Percentiles rank a stretch among this genome's conserved stretches.
These are phyloP conservation scores for Penicillium paxilli DNA, from an alignment of 495 filamentous ascomycete genomes.

Conservation along the genomic window DNA sequence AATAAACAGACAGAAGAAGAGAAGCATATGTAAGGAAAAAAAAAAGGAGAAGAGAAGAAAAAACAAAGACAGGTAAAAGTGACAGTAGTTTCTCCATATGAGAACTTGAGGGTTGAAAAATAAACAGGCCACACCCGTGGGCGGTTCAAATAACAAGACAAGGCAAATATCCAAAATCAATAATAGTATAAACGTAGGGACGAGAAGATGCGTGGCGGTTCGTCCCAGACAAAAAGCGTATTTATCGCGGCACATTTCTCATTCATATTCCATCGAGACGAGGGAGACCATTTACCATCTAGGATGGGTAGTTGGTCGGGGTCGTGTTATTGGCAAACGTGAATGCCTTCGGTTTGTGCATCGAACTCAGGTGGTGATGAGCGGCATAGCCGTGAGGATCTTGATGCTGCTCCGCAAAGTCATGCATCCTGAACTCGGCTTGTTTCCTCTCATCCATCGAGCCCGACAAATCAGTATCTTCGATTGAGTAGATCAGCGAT, in stretches of 20 bases:
- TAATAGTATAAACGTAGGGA: constrained; percentile 10
- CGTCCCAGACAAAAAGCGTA: constrained; percentile 24
- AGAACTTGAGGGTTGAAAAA: constrained; percentile 9
- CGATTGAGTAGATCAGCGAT: constrained; percentile 37
- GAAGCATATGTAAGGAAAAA: constrained; percentile 14
- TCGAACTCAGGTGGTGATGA: constrained; percentile 39
- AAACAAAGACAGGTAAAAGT: constrained; percentile 7
- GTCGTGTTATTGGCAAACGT: constrained; percentile 45
- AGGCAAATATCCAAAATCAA: constrained; percentile 4
- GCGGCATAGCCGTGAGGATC: constrained; percentile 37
- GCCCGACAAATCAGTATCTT: constrained; percentile 33
- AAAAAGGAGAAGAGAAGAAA: constrained; percentile 6
- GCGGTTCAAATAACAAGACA: constrained; percentile 3
- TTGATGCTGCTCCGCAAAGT: constrained; percentile 47
- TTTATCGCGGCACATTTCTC: constrained; percentile 30
- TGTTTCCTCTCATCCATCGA: constrained; percentile 33
- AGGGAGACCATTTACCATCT: constrained; percentile 3
- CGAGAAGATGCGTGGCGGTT: constrained; percentile 21
- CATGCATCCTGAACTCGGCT: constrained; percentile 44
- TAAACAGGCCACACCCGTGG: constrained; percentile 7
- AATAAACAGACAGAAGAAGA: constrained; percentile 23
- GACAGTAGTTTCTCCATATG: constrained; percentile 16
- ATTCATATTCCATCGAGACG: constrained; percentile 23
- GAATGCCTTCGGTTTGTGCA: constrained; percentile 43
- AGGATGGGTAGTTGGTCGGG: constrained; percentile 37